Evolutionary conservation across 306 rosid genomes (phyloP).

Genomic region (Cucurbita ficifolia): DNA sequence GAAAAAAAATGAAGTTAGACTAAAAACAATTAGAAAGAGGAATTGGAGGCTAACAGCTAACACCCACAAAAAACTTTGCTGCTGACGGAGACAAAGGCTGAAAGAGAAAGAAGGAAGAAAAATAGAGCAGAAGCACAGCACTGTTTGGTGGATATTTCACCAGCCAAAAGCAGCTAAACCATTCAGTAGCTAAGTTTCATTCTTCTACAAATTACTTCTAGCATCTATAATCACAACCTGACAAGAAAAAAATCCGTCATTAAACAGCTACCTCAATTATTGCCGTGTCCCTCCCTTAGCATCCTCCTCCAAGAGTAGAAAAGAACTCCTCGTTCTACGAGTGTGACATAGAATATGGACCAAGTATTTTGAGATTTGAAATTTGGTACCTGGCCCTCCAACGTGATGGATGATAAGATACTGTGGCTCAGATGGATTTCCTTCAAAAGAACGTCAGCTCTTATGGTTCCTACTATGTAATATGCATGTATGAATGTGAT

Average conservation of each 20-base stretch:
- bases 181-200: background rate
- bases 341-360: background rate
- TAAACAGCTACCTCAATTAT: background rate
- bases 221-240: background rate
- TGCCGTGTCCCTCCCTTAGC: background rate
- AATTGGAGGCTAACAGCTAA: constrained; percentile 1
- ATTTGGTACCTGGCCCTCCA: background rate
- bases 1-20: background rate
- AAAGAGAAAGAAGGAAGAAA: background rate
- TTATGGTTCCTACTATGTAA: background rate
- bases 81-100: background rate
- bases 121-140: background rate
- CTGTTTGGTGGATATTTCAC: background rate
- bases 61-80: background rate
- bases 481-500: background rate
- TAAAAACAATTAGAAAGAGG: background rate
- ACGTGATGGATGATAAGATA: background rate
- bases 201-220: background rate
- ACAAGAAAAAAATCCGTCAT: background rate
- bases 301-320: background rate
- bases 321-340: background rate
- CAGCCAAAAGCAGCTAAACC: background rate
- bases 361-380: background rate
- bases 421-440: background rate
- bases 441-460: background rate